Conservation (phyloP, 2,329 filamentous ascomycete genomes). For the Fusarium longipes region DNA sequence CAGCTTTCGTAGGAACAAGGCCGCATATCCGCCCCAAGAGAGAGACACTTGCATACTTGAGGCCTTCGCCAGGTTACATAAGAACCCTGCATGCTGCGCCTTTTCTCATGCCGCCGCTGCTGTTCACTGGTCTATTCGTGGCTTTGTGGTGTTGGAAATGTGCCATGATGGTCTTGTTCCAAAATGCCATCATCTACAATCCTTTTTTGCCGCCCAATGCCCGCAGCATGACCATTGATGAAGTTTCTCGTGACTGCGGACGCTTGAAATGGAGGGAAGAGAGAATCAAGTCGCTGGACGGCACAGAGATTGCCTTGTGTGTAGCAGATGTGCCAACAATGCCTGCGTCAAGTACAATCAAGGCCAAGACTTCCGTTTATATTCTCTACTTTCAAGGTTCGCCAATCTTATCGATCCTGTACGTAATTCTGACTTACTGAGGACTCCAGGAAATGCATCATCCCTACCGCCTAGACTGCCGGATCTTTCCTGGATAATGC, state of each 20-base stretch:
- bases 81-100: conserved; percentile 50
- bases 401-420: not conserved
- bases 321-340: conserved; percentile 57
- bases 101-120: conserved; percentile 70
- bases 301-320: conserved; percentile 71
- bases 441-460: conserved; percentile 64
- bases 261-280: conserved; percentile 76
- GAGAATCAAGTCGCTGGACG: conserved; percentile 69
- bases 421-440: conserved; percentile 17
- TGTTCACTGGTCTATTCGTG: conserved; percentile 74
- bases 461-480: conserved; percentile 68
- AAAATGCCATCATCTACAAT: conserved; percentile 87
- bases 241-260: conserved; percentile 69
- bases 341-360: not conserved
- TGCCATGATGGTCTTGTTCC: conserved; percentile 79
- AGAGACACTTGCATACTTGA: conserved; percentile 10
- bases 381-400: conserved; percentile 51
- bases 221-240: conserved; percentile 72
- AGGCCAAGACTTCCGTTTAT: conserved; percentile 56
- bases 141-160: conserved; percentile 75
- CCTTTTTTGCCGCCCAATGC: conserved; percentile 79
- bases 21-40: conserved; percentile 25
- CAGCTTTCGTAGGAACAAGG: conserved; percentile 11
- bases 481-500: conserved; percentile 65
- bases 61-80: conserved; percentile 23